Conservation (phyloP, 1,284 basidiomycete genomes). For the Ceratobasidium sp. region DNA sequence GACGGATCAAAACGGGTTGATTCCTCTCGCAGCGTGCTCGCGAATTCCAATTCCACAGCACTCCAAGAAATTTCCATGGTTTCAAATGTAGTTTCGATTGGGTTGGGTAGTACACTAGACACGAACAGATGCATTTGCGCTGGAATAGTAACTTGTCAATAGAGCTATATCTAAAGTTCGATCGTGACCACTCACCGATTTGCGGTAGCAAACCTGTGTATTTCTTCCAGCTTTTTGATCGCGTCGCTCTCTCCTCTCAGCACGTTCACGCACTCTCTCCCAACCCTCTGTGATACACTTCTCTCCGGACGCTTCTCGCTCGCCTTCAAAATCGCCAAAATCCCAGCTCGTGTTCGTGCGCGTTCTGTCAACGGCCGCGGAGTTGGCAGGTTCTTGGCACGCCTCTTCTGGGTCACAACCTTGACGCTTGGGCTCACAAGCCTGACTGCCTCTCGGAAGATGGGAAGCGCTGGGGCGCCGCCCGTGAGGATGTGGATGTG, state of each 20-base stretch:
- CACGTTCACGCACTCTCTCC: constrained; percentile 77
- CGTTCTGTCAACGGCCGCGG: constrained; percentile 82
- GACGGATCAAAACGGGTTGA: too few relatives aligned
- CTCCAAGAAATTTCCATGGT: background rate
- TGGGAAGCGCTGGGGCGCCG: constrained; percentile 74
- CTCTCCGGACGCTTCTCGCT: constrained; percentile 66
- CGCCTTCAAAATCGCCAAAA: constrained; percentile 75
- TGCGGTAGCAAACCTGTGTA: constrained; percentile 79
- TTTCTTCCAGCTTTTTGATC: constrained; percentile 69
- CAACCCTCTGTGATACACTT: constrained; percentile 73
- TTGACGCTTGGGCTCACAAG: constrained; percentile 74
- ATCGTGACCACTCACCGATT: constrained; percentile 74
- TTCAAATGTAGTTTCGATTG: background rate
- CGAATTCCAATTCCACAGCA: background rate
- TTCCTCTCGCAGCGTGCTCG: too few relatives aligned
- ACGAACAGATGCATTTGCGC: constrained; percentile 37
- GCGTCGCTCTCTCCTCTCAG: constrained; percentile 70
- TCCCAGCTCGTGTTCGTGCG: constrained; percentile 74
- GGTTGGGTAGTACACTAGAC: constrained; percentile 3
- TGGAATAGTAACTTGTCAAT: background rate
- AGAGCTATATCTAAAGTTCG: background rate
- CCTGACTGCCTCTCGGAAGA: constrained; percentile 77
- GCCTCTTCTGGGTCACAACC: constrained; percentile 57
- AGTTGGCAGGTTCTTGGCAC: constrained; percentile 71
- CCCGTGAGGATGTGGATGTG: constrained; percentile 81